Conservation (phyloP, 1,284 basidiomycete genomes). For the Trichosporon faecale region DNA sequence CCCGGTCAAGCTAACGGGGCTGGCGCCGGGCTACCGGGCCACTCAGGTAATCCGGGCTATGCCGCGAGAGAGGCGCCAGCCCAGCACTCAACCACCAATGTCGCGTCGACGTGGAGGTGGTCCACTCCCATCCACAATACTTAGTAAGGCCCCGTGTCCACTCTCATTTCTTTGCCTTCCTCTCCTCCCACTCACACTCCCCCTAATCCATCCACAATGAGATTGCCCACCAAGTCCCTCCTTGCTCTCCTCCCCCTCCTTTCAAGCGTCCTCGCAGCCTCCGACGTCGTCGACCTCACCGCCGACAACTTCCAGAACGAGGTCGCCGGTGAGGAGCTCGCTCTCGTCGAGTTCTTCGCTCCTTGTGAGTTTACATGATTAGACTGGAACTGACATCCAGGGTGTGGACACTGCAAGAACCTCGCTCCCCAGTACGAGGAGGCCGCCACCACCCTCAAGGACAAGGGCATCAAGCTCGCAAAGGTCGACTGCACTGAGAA, state of each 20-base stretch:
- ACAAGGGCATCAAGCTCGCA: constrained; percentile 82
- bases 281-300: constrained; percentile 77
- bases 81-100: background rate
- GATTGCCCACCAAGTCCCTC: constrained; percentile 21
- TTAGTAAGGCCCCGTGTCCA: background rate
- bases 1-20: too few species aligned
- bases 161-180: constrained; percentile 3
- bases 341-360: constrained; percentile 72
- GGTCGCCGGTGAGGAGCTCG: constrained; percentile 72
- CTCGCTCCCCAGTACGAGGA: constrained; percentile 93
- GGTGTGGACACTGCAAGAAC: constrained; percentile 54
- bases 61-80: background rate
- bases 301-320: constrained; percentile 66
- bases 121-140: background rate
- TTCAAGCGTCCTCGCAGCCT: constrained; percentile 35
- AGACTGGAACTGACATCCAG: constrained; percentile 16
- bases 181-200: background rate
- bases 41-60: background rate
- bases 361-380: constrained; percentile 39
- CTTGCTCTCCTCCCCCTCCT: constrained; percentile 33
- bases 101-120: constrained; percentile 11
- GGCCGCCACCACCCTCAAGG: constrained; percentile 88
- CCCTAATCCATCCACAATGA: constrained; percentile 12
- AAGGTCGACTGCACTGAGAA: constrained; percentile 95
- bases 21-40: background rate